Conservation (phyloP, 2,329 filamentous ascomycete species). For the Xylariomycetidae sp. region DNA sequence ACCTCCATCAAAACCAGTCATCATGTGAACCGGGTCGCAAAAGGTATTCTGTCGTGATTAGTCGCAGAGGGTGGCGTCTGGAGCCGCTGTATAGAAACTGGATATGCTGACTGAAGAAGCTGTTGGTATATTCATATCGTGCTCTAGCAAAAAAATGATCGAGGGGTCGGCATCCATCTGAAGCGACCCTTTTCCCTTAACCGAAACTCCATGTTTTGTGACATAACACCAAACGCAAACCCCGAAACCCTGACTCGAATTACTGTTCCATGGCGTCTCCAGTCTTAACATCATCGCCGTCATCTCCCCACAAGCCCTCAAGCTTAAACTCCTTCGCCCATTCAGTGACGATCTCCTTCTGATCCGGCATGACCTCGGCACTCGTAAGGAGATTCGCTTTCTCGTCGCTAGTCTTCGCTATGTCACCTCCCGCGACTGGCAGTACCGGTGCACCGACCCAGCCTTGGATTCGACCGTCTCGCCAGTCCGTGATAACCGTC, state of each 20-base stretch:
- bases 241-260: too few relatives aligned
- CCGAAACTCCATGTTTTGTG: not conserved
- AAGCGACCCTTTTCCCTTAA: not conserved
- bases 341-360: conserved; percentile 68
- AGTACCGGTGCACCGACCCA: conserved; percentile 77
- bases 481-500: conserved; percentile 93
- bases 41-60: too few relatives aligned
- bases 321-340: conserved; percentile 96
- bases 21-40: too few relatives aligned
- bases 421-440: conserved; percentile 41
- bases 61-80: too few relatives aligned
- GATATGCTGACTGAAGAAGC: too few relatives aligned
- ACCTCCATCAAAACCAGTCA: too few relatives aligned
- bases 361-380: conserved; percentile 36
- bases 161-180: too few relatives aligned
- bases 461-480: conserved; percentile 89
- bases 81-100: too few relatives aligned
- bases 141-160: too few relatives aligned
- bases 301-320: conserved; percentile 84
- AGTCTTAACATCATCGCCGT: conserved; percentile 24
- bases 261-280: conserved; percentile 51
- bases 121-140: too few relatives aligned
- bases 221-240: too few relatives aligned
- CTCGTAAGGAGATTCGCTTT: too few relatives aligned
- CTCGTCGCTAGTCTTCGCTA: conserved; percentile 3